These are phyloP conservation scores for Phyllosticta citrichinensis DNA, from an alignment of 2,329 filamentous ascomycete species.

Conservation along the genomic window DNA sequence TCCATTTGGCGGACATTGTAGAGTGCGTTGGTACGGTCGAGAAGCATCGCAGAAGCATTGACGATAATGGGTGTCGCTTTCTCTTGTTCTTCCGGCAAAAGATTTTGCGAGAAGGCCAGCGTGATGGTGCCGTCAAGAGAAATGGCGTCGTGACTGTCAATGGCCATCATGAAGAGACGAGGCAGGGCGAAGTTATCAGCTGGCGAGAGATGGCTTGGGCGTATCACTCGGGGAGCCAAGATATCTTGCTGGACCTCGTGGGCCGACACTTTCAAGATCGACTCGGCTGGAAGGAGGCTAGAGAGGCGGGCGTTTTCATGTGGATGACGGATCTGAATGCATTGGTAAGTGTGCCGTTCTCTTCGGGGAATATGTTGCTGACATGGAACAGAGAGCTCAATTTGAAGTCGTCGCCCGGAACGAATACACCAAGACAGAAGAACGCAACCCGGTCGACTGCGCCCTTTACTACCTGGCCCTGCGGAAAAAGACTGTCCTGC, in stretches of 20 bases:
- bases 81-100: slow-evolving; percentile 81
- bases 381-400: slow-evolving; percentile 50
- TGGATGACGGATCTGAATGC: slow-evolving; percentile 74
- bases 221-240: slow-evolving; percentile 75
- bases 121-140: slow-evolving; percentile 17
- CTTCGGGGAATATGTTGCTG: not conserved
- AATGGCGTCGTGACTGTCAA: not conserved
- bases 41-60: slow-evolving; percentile 77
- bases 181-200: slow-evolving; percentile 49
- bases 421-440: slow-evolving; percentile 80
- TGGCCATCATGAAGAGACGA: not conserved
- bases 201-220: slow-evolving; percentile 78
- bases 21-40: slow-evolving; percentile 79
- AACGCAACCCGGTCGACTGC: slow-evolving; percentile 85
- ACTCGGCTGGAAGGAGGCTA: slow-evolving; percentile 75
- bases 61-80: slow-evolving; percentile 80
- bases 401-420: slow-evolving; percentile 88
- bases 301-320: slow-evolving; percentile 85
- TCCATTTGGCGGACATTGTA: slow-evolving; percentile 71
- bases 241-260: slow-evolving; percentile 79
- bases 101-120: slow-evolving; percentile 46
- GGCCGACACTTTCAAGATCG: slow-evolving; percentile 67
- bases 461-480: slow-evolving; percentile 86
- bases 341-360: slow-evolving; percentile 48
- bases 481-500: slow-evolving; percentile 78